Percentiles rank a stretch among this genome's conserved stretches.
phyloP scores from a whole-genome alignment of 2,329 filamentous ascomycete genomes.

The Beauveria sp. region DNA sequence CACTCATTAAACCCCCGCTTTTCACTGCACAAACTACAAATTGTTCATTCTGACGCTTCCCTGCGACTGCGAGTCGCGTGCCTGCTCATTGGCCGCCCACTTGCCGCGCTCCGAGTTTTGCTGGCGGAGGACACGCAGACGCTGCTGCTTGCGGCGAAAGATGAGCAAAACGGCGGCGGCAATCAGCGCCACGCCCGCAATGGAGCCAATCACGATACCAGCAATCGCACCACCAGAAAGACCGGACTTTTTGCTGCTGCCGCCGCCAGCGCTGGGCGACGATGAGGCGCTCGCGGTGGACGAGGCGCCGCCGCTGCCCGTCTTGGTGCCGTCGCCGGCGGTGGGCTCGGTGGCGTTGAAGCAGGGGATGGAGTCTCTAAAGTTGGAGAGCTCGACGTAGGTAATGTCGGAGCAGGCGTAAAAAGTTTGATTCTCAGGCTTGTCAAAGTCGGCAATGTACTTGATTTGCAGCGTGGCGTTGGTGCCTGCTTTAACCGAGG shows the following conservation, averaged over 20 bases:
- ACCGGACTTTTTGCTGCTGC: constrained; percentile 19
- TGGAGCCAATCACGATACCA: constrained; percentile 63
- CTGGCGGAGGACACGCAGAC: constrained; percentile 17
- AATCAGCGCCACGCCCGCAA: constrained; percentile 55
- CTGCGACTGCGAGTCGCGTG: constrained; percentile 16
- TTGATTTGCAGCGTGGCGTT: constrained; percentile 43
- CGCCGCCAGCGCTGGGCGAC: constrained; percentile 10
- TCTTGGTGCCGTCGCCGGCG: constrained; percentile 13
- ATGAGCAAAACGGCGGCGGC: constrained; percentile 54
- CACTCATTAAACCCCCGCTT: background rate
- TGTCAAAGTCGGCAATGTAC: constrained; percentile 37
- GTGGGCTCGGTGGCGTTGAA: constrained; percentile 34
- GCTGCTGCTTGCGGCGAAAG: constrained; percentile 25
- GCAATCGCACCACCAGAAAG: constrained; percentile 65
- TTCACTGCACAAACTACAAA: background rate
- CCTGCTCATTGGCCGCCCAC: constrained; percentile 19
- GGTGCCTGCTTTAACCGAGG: constrained; percentile 28
- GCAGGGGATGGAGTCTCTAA: constrained; percentile 29
- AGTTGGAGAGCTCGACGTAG: constrained; percentile 29
- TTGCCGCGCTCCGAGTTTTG: constrained; percentile 18
- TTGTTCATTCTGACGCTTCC: constrained; percentile 11
- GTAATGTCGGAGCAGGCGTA: constrained; percentile 43
- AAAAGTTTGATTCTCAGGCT: constrained; percentile 35
- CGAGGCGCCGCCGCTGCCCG: constrained; percentile 11
- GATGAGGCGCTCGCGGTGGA: background rate